These are phyloP conservation scores for Penicillium antarcticum DNA, from an alignment of 495 filamentous ascomycete genomes.

Conservation along the genomic window DNA sequence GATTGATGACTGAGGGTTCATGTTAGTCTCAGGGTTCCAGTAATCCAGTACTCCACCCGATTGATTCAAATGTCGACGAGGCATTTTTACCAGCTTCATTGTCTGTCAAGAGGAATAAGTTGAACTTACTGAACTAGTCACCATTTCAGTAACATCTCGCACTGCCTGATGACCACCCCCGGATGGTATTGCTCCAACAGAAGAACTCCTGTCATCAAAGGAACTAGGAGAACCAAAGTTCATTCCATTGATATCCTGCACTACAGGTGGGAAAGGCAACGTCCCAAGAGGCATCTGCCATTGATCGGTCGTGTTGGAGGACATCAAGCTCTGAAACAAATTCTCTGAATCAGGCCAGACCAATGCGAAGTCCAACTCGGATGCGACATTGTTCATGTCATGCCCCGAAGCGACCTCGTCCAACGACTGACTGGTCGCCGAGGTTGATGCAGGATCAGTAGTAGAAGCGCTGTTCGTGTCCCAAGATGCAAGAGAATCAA, in stretches of 20 bases:
- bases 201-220: constrained; percentile 36
- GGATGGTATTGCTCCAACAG: constrained; percentile 37
- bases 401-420: constrained; percentile 19
- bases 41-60: background rate
- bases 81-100: background rate
- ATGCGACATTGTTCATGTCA: constrained; percentile 22
- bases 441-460: constrained; percentile 17
- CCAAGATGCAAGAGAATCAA: constrained; percentile 25
- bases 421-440: constrained; percentile 26
- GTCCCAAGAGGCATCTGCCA: constrained; percentile 47
- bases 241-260: constrained; percentile 33
- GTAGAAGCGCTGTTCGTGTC: constrained; percentile 25
- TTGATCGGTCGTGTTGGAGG: constrained; percentile 39
- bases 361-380: constrained; percentile 41
- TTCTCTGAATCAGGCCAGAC: constrained; percentile 50
- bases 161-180: constrained; percentile 47
- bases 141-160: constrained; percentile 47
- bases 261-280: constrained; percentile 36
- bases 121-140: constrained; percentile 41
- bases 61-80: background rate
- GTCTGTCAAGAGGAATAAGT: background rate
- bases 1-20: constrained; percentile 35
- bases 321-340: constrained; percentile 46
- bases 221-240: constrained; percentile 34
- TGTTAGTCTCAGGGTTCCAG: background rate